A percentile compares a stretch with the other conserved stretches of the same genome.
Conservation (phyloP, 2,329 filamentous ascomycete genomes). For the Stemphylium beticola region DNA sequence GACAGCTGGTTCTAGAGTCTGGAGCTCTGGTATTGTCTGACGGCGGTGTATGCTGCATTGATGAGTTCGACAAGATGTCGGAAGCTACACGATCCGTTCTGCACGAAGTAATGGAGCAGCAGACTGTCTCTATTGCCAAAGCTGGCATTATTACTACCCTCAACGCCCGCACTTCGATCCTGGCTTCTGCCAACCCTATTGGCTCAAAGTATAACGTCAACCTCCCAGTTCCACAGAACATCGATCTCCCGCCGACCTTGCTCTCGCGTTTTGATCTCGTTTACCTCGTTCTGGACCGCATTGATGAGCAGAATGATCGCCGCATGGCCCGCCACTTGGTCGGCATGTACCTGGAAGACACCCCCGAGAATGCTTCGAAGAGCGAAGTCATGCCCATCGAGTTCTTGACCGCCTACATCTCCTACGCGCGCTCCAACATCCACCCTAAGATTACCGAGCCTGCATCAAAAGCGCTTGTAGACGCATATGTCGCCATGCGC, state of each 20-base stretch:
- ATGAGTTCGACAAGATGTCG: constrained; percentile 83
- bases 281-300: constrained; percentile 92
- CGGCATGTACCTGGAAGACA: constrained; percentile 96
- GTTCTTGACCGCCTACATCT: constrained; percentile 96
- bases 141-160: constrained; percentile 84
- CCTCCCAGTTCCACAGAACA: constrained; percentile 94
- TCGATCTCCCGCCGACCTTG: constrained; percentile 92
- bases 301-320: constrained; percentile 88
- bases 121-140: constrained; percentile 79
- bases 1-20: constrained; percentile 75
- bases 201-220: constrained; percentile 98
- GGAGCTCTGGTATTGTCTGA: constrained; percentile 76
- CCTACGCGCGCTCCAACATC: constrained; percentile 85
- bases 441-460: constrained; percentile 81
- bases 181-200: constrained; percentile 97
- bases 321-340: constrained; percentile 90
- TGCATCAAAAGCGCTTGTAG: constrained; percentile 82
- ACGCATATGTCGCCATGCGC: constrained; percentile 92
- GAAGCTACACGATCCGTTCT: constrained; percentile 75
- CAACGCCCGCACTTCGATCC: constrained; percentile 92
- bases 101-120: constrained; percentile 83
- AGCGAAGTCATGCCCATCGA: constrained; percentile 85
- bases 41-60: constrained; percentile 78
- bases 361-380: constrained; percentile 79
- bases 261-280: constrained; percentile 96